Base-by-base conservation (phyloP, 1,284 basidiomycete genomes). In the Marasmius tenuissimus region DNA sequence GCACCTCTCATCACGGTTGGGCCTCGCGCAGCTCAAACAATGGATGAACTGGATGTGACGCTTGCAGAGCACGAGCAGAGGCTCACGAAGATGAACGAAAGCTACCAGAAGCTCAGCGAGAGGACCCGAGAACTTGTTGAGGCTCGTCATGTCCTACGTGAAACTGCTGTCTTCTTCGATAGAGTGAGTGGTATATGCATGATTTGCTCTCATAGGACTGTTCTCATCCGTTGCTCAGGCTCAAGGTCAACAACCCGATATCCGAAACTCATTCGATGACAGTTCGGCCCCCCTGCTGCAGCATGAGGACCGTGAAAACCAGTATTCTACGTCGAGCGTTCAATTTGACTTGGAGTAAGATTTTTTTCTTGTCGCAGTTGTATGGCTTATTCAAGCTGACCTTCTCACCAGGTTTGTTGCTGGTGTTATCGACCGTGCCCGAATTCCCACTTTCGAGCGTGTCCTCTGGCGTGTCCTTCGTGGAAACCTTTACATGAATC, bases 401-500 rank as follows among this genome's bases (percentile, higher is more conserved):
- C 51, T 37, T 57, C 58, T 61, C 62, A 27, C 10, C 48, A 93
- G 91, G 68, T 99, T 99, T 69, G 93, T 99, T 33, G 91, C 97
- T 12, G 97, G 97, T 42, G 98, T 97, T 0, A 96, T 99, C 69
- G 97, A 99, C 70, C 93, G 97, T 61, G 81, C 89, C 18, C 91
- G 96, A 63, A 86, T 98, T 74, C 87, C 94, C 1, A 97, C 94
- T 10, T 98, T 99, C 61, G 97, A 99, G 77, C 92, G 97, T 40
- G 94, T 99, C 22, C 86, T 99, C 60, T 99, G 97, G 97, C 93
- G 97, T 69, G 94, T 99, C 34, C 85, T 99, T 34, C 91, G 97
- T 65, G 97, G 97, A 60, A 99, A 99, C 75, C 82, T 99, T 37
- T 99, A 98, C 83, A 98, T 99, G 96, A 99, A 99, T 80, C 95